Evolutionary conservation across 2,329 filamentous ascomycete species (phyloP).

Genomic region (Aspergillus sp.): DNA sequence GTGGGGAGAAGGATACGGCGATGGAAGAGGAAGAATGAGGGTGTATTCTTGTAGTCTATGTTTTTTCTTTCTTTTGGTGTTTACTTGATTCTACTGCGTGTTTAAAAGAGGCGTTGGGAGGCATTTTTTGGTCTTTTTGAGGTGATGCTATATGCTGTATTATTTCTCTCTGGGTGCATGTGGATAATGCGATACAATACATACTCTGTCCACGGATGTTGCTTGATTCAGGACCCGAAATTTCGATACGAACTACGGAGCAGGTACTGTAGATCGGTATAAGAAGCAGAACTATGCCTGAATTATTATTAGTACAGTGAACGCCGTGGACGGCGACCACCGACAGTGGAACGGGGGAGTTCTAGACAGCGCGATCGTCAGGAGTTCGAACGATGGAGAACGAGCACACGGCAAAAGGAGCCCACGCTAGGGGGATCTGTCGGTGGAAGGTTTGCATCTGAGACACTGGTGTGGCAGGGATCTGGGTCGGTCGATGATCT

Average conservation of each 20-base stretch:
- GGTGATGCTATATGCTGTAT: too few species aligned
- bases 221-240: too few species aligned
- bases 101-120: slow-evolving; percentile 9
- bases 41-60: slow-evolving; percentile 10
- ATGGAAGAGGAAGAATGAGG: slow-evolving; percentile 32
- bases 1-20: slow-evolving; percentile 25
- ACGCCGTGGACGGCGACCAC: too few species aligned
- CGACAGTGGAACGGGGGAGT: too few species aligned
- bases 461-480: slow-evolving; percentile 15
- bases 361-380: slow-evolving; percentile 12
- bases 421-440: slow-evolving; percentile 7
- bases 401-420: slow-evolving; percentile 3
- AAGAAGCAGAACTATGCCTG: too few species aligned
- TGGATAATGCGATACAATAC: too few species aligned
- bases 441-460: slow-evolving; percentile 9
- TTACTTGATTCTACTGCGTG: slow-evolving; percentile 5
- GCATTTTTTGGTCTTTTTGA: too few species aligned
- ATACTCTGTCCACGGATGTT: too few species aligned
- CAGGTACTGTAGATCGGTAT: too few species aligned
- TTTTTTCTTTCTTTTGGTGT: slow-evolving; percentile 11
- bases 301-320: too few species aligned
- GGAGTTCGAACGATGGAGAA: slow-evolving; percentile 15
- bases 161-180: too few species aligned
- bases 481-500: background rate
- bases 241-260: too few species aligned